Evolutionary conservation across 2,329 filamentous ascomycete genomes (phyloP), one percentile per base, ranked within the genome.

Genomic region (Stemphylium beticola): DNA sequence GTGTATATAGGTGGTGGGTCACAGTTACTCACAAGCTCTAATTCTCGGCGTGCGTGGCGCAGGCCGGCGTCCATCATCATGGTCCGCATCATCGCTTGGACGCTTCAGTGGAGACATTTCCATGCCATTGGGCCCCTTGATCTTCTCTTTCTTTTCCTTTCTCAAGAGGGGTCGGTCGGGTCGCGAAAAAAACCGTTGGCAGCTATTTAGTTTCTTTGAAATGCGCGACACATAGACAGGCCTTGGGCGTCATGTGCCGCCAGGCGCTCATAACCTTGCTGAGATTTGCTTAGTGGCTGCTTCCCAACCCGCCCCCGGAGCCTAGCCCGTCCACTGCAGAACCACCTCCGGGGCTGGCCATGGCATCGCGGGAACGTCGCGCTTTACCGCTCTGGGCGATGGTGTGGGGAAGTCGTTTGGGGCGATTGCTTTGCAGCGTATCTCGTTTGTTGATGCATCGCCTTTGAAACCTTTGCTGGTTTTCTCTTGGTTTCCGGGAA

Each of bases 61-160:
- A 44, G 65, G 58, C 43, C 67, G 62, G 38, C 65, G 63, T 18
- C 68, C 68, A 39, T 68, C 67, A 26, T 63, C 59, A 37, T 69
- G 68, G 24, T 69, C 66, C 29, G 54, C 60, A 58, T 72, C 67
- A 43, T 71, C 68, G 53, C 64, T 68, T 40, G 60, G 58, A 54
- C 68, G 65, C 62, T 72, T 71, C 52, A 61, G 59, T 46, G 62
- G 62, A 59, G 90, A 95, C 76, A 85, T 91, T 18, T 77, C 95
- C 67, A 88, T 92, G 74, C 66, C 66, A 71, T 70, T 49, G 46
- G 54, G 49, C 43, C 57, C 57, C 49, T 51, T 39, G 52, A 38
- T 29, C 26, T 5, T 29, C 26, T 29, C 10, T 11, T 29, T 29
- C 26, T 11, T 29, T 11, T 29, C 11, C 26, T 29, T 29, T 29